Evolutionary conservation across 441 rosid species (phyloP).

Genomic region (Brassica hybrid): DNA sequence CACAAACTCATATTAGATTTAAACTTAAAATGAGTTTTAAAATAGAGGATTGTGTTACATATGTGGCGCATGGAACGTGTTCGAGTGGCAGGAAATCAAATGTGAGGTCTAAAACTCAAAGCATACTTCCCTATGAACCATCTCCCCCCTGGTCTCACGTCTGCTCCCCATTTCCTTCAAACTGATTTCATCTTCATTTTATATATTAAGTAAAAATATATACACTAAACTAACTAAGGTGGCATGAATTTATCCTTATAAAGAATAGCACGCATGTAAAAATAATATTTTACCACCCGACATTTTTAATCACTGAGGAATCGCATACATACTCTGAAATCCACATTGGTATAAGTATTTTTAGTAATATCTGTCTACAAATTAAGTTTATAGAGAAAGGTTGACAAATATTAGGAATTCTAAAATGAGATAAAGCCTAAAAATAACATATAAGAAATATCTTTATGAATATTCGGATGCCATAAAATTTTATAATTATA

Average conservation of each 20-base stretch:
- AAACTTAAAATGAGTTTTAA: not conserved
- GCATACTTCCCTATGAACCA: conserved; percentile 8
- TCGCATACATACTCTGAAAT: not conserved
- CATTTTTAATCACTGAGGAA: not conserved
- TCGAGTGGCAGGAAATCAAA: conserved; percentile 23
- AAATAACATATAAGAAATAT: not conserved
- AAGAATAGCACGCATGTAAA: conserved; percentile 3
- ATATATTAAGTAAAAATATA: not conserved
- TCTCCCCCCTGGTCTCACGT: conserved; percentile 26
- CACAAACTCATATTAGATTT: not conserved
- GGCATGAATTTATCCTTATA: not conserved
- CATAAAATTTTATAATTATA: no score
- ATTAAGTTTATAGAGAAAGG: not conserved
- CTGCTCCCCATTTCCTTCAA: conserved; percentile 29
- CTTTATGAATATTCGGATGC: no score
- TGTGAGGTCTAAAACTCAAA: conserved; percentile 13
- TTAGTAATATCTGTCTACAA: not conserved
- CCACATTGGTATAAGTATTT: not conserved
- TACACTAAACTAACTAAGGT: not conserved
- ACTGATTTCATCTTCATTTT: not conserved
- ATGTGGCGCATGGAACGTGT: conserved; percentile 38
- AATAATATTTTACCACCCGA: not conserved
- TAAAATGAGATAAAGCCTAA: not conserved
- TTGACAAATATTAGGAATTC: not conserved
- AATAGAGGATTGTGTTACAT: conserved; percentile 1